These are phyloP conservation scores for Fusarium fujikuroi DNA, from an alignment of 2,329 filamentous ascomycete genomes.

Conservation along the genomic window DNA sequence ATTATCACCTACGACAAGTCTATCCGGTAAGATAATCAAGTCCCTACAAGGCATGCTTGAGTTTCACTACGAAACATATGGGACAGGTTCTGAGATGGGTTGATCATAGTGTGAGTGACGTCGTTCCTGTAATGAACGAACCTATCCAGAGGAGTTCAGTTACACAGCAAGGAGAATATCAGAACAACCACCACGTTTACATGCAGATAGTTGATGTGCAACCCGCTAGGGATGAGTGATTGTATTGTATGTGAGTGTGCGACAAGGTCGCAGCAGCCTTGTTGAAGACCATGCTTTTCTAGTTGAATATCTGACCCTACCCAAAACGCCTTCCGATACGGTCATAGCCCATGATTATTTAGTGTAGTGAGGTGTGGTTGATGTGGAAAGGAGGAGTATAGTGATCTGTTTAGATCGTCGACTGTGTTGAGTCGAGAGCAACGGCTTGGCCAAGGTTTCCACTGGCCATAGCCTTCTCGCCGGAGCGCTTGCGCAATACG, in stretches of 20 bases:
- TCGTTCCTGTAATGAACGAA: not conserved
- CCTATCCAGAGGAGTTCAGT: not conserved
- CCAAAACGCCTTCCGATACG: slow-evolving; percentile 44
- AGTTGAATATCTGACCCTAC: slow-evolving; percentile 43
- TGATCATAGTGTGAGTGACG: not conserved
- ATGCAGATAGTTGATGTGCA: slow-evolving; percentile 9
- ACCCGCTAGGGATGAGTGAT: slow-evolving; percentile 15
- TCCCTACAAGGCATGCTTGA: not conserved
- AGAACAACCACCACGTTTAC: not conserved
- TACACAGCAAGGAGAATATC: slow-evolving; percentile 7
- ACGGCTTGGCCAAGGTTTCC: slow-evolving; percentile 53
- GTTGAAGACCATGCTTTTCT: slow-evolving; percentile 47
- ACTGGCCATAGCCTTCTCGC: slow-evolving; percentile 52
- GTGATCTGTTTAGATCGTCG: slow-evolving; percentile 32
- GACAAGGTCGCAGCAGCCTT: slow-evolving; percentile 31
- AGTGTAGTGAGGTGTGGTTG: slow-evolving; percentile 31
- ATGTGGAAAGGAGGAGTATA: slow-evolving; percentile 11
- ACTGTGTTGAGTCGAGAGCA: slow-evolving; percentile 49
- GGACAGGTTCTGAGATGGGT: not conserved
- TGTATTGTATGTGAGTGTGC: slow-evolving; percentile 29
- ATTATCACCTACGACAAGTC: not conserved
- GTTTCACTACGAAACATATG: not conserved
- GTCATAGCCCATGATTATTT: slow-evolving; percentile 41
- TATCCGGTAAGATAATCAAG: not conserved
- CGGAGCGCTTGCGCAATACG: slow-evolving; percentile 84